Percentiles rank a stretch among this genome's conserved stretches.
These are phyloP conservation scores for Phytopythium vexans DNA, from an alignment of 352 stramenopile species.

Conservation along the genomic window DNA sequence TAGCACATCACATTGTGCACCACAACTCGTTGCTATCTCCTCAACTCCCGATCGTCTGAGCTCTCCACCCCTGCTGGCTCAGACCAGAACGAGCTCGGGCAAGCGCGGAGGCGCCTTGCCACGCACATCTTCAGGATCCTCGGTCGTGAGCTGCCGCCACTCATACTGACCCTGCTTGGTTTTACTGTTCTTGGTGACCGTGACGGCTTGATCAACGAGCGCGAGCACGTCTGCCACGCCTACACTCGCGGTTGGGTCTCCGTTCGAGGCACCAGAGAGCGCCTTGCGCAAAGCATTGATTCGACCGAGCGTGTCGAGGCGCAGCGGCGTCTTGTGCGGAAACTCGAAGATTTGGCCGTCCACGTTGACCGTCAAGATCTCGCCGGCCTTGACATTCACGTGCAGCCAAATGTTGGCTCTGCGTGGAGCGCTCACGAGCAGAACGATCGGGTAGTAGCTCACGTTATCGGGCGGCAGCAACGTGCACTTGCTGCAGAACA, in stretches of 20 bases:
- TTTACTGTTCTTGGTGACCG: constrained; percentile 40
- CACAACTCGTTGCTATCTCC: too few relatives aligned
- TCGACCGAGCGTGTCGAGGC: constrained; percentile 26
- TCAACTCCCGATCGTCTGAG: too few relatives aligned
- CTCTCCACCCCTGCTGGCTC: background rate
- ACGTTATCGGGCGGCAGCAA: constrained; percentile 54
- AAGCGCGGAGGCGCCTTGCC: constrained; percentile 24
- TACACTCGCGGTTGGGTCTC: constrained; percentile 18
- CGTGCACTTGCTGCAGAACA: constrained; percentile 81
- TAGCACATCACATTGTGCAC: too few relatives aligned
- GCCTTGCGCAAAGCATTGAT: constrained; percentile 52
- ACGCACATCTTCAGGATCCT: constrained; percentile 19
- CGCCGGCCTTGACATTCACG: constrained; percentile 35
- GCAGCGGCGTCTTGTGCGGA: constrained; percentile 42
- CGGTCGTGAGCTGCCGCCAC: constrained; percentile 52
- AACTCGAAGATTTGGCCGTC: constrained; percentile 49
- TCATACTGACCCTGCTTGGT: constrained; percentile 30
- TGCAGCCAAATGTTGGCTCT: constrained; percentile 65
- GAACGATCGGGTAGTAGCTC: constrained; percentile 62
- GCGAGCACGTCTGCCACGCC: constrained; percentile 33
- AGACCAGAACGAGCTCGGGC: constrained; percentile 32
- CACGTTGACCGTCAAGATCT: constrained; percentile 68
- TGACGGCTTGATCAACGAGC: constrained; percentile 42
- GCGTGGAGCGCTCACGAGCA: constrained; percentile 37
- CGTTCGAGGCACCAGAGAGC: constrained; percentile 54